phyloP scores from a whole-genome alignment of 176 grass and related monocot genomes.

The Aegilops bicornis region DNA sequence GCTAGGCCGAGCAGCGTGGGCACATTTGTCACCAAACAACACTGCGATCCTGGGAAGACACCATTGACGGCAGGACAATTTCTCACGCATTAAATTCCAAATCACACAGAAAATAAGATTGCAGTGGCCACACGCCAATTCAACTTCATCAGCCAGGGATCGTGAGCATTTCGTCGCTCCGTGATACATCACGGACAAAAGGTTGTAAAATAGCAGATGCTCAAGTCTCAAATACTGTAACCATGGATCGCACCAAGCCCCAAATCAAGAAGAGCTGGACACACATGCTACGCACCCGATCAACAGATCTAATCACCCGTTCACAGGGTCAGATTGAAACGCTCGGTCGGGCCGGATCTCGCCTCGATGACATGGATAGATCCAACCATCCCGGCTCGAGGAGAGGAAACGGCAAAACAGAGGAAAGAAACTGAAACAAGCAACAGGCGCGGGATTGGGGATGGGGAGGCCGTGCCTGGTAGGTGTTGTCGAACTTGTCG shows the following conservation, averaged over 20 bases:
- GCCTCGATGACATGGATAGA: conserved; percentile 5
- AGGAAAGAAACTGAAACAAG: background rate
- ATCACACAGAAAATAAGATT: background rate
- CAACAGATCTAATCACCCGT: conserved; percentile 29
- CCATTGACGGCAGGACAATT: background rate
- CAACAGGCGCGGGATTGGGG: background rate
- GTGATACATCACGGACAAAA: background rate
- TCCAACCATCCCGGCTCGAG: background rate
- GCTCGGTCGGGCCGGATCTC: conserved; percentile 28
- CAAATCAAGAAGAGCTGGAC: background rate
- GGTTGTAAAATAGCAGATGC: background rate
- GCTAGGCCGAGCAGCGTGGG: background rate
- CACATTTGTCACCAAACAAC: background rate
- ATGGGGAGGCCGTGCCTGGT: conserved; percentile 34
- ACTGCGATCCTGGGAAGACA: background rate
- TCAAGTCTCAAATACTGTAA: background rate
- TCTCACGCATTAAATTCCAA: background rate
- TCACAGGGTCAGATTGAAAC: background rate
- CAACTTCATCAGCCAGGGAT: conserved; percentile 18
- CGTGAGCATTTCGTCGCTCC: background rate
- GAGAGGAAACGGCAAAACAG: background rate
- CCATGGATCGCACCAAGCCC: background rate
- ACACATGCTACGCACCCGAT: background rate
- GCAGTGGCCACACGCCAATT: background rate
- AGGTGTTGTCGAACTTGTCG: conserved; percentile 95